Base-by-base conservation (phyloP, 75 land plant genomes). In the Picea glauca region DNA sequence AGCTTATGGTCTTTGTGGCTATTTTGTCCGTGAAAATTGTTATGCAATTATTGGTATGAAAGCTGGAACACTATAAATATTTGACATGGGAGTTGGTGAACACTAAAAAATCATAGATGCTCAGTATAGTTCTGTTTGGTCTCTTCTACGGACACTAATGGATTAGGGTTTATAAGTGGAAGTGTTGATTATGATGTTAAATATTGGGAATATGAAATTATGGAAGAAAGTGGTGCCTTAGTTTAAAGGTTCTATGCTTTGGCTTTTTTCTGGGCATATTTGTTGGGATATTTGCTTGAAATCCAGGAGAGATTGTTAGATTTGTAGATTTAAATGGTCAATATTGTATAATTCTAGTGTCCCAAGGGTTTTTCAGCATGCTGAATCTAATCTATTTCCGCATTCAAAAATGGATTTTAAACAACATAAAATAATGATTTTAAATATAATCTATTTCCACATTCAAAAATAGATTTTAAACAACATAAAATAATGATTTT, bases 21-120 rank as follows among this genome's bases (percentile, higher is more conserved):
- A 81, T 4, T 85, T 98, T 93, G 93, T 85, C 26, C 90, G 93
- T 46, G 88, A 86, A 2, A 90, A 93, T 64, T 83, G 89, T 38
- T 88, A 90, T 87, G 96, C 92, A 4, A 74, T 95, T 72, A 86
- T 98, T 87, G 99, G 99, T 58, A 95, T 96, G 56, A 95, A 95
- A 82, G 72, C 63, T 81, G 99, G 98, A 66, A 82, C 74, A 11
- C 60, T 98, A 40, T 96, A 95, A 79, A 85, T 98, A 20, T 81
- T 98, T 81, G 96, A 98, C 84, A 82, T 95, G 67, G 90, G 93
- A 5, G 91, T 90, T 84, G 90, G 93, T 76, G 90, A 88, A 58
- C 62, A 86, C 23, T 32, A 82, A n/a, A 88, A 91, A 74, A 81
- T 46, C 8, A 79, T 93, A 18, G 94, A 95, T 79, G 98, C 98